Conservation (phyloP, 2,329 filamentous ascomycete genomes). For the Neonectria faginata region DNA sequence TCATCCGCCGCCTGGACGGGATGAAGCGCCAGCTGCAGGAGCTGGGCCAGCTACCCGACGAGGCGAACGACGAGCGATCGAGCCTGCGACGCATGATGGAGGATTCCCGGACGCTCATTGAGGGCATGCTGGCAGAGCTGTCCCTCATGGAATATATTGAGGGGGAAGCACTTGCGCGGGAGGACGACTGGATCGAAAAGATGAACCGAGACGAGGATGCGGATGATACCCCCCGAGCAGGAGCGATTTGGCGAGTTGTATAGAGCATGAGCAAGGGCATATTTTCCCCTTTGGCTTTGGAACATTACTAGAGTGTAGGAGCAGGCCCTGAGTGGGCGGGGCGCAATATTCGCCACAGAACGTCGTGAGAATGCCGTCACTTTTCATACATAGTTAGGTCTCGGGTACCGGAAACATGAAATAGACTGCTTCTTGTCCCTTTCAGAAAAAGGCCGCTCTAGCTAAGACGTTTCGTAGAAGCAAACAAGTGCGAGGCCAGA, state of each 20-base stretch:
- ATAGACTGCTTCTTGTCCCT: conserved; percentile 17
- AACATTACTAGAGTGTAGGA: conserved; percentile 1
- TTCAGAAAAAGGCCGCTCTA: conserved; percentile 6
- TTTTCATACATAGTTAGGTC: not conserved
- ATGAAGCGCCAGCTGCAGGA: conserved; percentile 63
- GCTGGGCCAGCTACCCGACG: conserved; percentile 51
- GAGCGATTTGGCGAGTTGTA: conserved; percentile 61
- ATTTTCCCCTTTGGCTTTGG: not conserved
- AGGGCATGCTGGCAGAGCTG: conserved; percentile 72
- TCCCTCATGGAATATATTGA: conserved; percentile 72
- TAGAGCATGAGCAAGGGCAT: conserved; percentile 29
- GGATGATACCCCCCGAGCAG: conserved; percentile 54
- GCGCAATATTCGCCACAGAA: not conserved
- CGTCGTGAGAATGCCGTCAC: not conserved
- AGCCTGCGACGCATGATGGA: conserved; percentile 62
- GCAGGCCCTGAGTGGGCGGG: not conserved
- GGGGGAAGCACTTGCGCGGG: conserved; percentile 64
- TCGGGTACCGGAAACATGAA: conserved; percentile 6
- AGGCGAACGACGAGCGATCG: conserved; percentile 35
- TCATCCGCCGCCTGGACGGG: conserved; percentile 66
- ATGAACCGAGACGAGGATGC: conserved; percentile 60
- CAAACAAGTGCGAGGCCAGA: not conserved
- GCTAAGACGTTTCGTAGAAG: conserved; percentile 9
- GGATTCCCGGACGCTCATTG: conserved; percentile 61
- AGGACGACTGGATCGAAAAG: conserved; percentile 69